Percentiles rank a stretch among this genome's conserved stretches.
Evolutionary conservation across 306 rosid species (phyloP).

Genomic region (Luffa aegyptiaca): DNA sequence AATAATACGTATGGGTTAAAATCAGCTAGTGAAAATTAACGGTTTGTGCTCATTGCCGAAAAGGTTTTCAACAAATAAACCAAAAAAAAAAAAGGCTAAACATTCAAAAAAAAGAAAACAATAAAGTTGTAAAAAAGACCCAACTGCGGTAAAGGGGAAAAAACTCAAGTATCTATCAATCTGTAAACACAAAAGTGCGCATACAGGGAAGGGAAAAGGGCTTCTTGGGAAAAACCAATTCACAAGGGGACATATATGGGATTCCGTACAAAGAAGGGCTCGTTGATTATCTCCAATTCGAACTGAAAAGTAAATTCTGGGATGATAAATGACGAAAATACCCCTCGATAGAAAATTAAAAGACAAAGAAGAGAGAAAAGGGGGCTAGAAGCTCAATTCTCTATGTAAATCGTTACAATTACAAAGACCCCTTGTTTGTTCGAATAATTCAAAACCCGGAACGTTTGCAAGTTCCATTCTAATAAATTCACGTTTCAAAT

Average conservation of each 20-base stretch:
- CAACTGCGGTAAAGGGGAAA: background rate
- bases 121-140: background rate
- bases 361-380: background rate
- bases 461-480: background rate
- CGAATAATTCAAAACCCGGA: background rate
- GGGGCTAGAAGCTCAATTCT: conserved; percentile 3
- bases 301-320: background rate
- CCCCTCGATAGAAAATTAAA: conserved; percentile 20
- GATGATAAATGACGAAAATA: conserved; percentile 30
- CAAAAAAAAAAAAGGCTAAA: background rate
- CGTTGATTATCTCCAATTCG: conserved; percentile 8
- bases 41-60: background rate
- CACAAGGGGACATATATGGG: background rate
- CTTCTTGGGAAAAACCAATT: background rate
- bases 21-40: background rate
- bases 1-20: background rate
- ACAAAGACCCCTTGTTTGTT: background rate
- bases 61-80: background rate
- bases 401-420: background rate
- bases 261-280: background rate
- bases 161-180: background rate
- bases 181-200: background rate
- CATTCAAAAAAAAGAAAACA: background rate
- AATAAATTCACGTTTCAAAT: background rate
- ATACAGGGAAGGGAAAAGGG: background rate